A percentile compares a stretch with the other conserved stretches of the same genome.
phyloP scores from a whole-genome alignment of 257 asterid species.

The Solanum sitiens region DNA sequence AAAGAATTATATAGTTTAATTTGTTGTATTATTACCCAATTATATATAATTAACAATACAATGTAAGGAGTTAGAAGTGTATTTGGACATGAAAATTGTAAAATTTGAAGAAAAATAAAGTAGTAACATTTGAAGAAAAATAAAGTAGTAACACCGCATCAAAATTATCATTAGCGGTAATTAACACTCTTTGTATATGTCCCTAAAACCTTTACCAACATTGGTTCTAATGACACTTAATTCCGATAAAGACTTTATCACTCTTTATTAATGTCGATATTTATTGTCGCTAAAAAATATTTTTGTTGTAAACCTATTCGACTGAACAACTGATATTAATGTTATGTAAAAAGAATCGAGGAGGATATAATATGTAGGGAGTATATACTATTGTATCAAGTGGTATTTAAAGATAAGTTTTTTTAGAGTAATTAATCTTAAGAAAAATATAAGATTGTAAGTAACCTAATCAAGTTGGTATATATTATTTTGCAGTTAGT shows the following conservation, averaged over 20 bases:
- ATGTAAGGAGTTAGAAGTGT: neutral
- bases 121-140: neutral
- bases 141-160: too few species aligned
- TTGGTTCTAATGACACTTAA: too few species aligned
- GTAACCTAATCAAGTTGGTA: conserved; percentile 1
- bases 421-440: neutral
- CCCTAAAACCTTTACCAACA: fast-evolving
- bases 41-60: neutral
- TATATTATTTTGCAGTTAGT: neutral
- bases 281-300: too few species aligned
- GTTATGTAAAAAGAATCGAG: neutral
- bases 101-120: neutral
- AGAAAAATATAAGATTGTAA: neutral
- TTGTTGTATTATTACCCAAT: neutral
- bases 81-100: neutral
- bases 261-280: too few species aligned
- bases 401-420: neutral
- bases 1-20: neutral
- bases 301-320: neutral
- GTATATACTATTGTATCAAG: neutral
- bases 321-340: neutral
- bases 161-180: too few species aligned
- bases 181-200: too few species aligned
- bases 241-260: too few species aligned
- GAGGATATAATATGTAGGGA: neutral